Evolutionary conservation across 1,284 basidiomycete species (phyloP), one percentile per base, ranked within the genome.

Genomic region (Ceratobasidium sp.): DNA sequence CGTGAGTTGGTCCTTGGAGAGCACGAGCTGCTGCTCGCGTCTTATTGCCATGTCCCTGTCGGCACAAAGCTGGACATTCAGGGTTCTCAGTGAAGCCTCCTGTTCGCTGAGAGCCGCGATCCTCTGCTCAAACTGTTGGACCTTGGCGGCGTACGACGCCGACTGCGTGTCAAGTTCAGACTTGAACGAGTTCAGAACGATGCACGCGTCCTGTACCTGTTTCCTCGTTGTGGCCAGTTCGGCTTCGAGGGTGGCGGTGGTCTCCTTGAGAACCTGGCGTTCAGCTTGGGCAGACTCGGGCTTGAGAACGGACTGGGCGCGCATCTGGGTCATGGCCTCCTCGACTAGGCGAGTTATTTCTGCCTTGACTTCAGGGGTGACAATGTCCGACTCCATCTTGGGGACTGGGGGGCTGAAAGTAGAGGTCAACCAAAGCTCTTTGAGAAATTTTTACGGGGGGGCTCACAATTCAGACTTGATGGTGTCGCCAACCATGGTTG

Each of bases 401-500:
- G 71, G 19, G 56, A 13, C 56, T 17, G 17, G 32, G 22, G 40
- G 25, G 13, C 69, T 71, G 54, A 7, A 43, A 37, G 37, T 15
- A 51, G 29, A 40, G 43, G 25, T 37, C 7, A 32, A 34, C n/a
- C 13, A 51, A 52, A 17, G 22, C 17, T 49, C 15, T 19, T 29
- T 19, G 37, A n/a, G 17, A 32, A 54, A 62, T 13, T 22, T n/a
- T 2, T 15, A 29, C 25, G 25, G 25, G 8, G 7, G 13, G 34
- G 37, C 69, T 62, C 34, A 71, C 69, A 61, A 32, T 62, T 71
- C 71, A 44, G 71, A 22, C 46, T 74, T 74, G 61, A 46, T 54
- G 29, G 15, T 62, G 37, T 65, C 71, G 29, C 59, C 46, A 62
- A 15, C 59, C 71, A 74, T 74, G 32, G 71, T 54, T 43, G 68